Evolutionary conservation across 352 stramenopile genomes (phyloP).

Genomic region (Globisporangium nodosum): DNA sequence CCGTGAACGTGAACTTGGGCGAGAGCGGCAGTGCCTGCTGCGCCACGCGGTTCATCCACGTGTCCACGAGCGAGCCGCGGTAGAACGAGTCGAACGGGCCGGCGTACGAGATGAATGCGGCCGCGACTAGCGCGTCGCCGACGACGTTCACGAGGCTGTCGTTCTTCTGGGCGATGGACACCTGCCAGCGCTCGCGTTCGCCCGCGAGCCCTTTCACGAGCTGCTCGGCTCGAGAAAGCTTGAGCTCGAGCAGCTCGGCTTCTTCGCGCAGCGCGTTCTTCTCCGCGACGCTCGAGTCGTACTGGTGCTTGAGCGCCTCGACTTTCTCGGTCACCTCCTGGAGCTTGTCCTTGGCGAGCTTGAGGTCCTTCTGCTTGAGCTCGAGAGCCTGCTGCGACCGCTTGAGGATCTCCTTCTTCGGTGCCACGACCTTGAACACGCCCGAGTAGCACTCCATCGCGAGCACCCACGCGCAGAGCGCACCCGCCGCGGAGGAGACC

Average conservation of each 20-base stretch:
- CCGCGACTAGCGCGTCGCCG: conserved; percentile 90
- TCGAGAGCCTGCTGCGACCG: conserved; percentile 80
- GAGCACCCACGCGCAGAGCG: conserved; percentile 89
- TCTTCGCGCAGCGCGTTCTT: conserved; percentile 93
- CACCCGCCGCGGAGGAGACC: conserved; percentile 82
- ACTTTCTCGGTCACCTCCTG: conserved; percentile 91
- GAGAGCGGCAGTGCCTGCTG: conserved; percentile 83
- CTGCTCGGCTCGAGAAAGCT: conserved; percentile 91
- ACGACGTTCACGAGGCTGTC: conserved; percentile 85
- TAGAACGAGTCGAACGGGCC: conserved; percentile 94
- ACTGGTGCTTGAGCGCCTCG: conserved; percentile 86
- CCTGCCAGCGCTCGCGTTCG: conserved; percentile 92
- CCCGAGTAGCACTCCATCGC: conserved; percentile 90
- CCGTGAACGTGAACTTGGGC: conserved; percentile 87
- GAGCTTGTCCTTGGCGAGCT: conserved; percentile 86
- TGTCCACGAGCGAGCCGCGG: conserved; percentile 72
- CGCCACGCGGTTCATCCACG: conserved; percentile 88
- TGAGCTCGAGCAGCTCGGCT: conserved; percentile 89
- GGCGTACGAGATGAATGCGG: conserved; percentile 94
- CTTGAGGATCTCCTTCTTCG: conserved; percentile 88
- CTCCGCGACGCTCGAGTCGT: conserved; percentile 90
- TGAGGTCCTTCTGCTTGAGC: conserved; percentile 86
- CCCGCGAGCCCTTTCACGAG: conserved; percentile 91
- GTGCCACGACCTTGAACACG: conserved; percentile 85
- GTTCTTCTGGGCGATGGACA: conserved; percentile 89